phyloP scores from a whole-genome alignment of 2,329 filamentous ascomycete genomes.

The Zasmidium angulare region DNA sequence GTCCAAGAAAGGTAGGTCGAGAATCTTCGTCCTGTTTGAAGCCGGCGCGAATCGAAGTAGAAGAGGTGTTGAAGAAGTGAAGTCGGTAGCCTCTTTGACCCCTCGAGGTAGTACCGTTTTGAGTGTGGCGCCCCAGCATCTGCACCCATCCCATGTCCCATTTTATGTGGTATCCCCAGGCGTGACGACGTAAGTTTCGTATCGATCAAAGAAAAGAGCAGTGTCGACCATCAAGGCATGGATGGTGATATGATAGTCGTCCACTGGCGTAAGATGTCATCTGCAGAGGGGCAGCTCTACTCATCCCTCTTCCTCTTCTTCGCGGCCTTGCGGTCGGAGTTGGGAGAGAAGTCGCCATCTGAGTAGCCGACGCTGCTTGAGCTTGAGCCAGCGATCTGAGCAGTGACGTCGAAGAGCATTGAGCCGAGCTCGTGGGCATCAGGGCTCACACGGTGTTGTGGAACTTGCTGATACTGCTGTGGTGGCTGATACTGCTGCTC shows the following conservation, averaged over 20 bases:
- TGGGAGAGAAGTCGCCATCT: slow-evolving; percentile 25
- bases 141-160: slow-evolving; percentile 11
- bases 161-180: slow-evolving; percentile 13
- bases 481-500: slow-evolving; percentile 28
- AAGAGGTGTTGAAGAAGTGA: not conserved
- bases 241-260: not conserved
- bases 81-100: not conserved
- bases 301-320: slow-evolving; percentile 47
- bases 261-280: not conserved
- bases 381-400: slow-evolving; percentile 65
- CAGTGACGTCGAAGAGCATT: slow-evolving; percentile 74
- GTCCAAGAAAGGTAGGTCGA: not conserved
- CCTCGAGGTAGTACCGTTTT: not conserved
- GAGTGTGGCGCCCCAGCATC: not conserved
- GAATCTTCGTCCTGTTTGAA: not conserved
- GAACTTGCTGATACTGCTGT: slow-evolving; percentile 22
- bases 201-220: slow-evolving; percentile 4
- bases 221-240: not conserved
- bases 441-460: slow-evolving; percentile 32
- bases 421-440: slow-evolving; percentile 70
- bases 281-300: slow-evolving; percentile 19
- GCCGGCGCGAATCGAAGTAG: not conserved
- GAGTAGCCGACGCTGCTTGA: slow-evolving; percentile 40
- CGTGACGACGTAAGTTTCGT: slow-evolving; percentile 16
- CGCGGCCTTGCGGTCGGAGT: slow-evolving; percentile 35